These are phyloP conservation scores for Chlorella sp. DNA, from an alignment of 139 green algal species.

Conservation along the genomic window DNA sequence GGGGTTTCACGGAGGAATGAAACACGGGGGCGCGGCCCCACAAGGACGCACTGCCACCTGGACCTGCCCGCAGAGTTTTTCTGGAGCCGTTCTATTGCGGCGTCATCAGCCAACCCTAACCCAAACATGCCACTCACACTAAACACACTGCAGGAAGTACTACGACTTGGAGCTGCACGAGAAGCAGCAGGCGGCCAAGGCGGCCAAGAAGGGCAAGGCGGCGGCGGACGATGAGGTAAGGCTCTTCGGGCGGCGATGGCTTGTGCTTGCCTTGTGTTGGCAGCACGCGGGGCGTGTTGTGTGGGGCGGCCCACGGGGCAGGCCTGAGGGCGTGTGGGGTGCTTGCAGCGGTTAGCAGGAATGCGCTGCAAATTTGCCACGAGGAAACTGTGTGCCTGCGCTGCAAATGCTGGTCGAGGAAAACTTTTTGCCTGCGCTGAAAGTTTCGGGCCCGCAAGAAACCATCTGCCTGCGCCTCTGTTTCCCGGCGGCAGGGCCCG, in stretches of 20 bases:
- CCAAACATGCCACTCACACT: background rate
- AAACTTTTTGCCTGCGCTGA: no score
- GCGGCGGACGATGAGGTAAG: background rate
- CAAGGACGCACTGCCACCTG: constrained; percentile 76
- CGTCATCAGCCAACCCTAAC: background rate
- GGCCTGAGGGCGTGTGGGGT: no score
- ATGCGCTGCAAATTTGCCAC: no score
- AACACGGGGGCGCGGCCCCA: constrained; percentile 56
- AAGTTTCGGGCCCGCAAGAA: no score
- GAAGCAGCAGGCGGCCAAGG: constrained; percentile 40
- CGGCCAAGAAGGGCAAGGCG: constrained; percentile 32
- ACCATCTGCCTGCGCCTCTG: background rate
- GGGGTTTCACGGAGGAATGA: constrained; percentile 54
- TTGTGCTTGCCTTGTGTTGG: background rate
- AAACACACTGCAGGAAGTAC: constrained; percentile 19
- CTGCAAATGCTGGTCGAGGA: background rate
- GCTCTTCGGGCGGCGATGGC: no score
- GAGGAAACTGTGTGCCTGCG: no score
- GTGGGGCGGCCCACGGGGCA: no score
- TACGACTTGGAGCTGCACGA: constrained; percentile 75
- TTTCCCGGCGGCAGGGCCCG: background rate
- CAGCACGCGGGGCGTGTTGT: background rate
- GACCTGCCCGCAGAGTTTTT: background rate
- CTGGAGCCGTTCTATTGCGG: background rate
- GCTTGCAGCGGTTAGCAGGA: no score